Evolutionary conservation across 305 asterid species (phyloP).

Genomic region (Fraxinus latifolia): DNA sequence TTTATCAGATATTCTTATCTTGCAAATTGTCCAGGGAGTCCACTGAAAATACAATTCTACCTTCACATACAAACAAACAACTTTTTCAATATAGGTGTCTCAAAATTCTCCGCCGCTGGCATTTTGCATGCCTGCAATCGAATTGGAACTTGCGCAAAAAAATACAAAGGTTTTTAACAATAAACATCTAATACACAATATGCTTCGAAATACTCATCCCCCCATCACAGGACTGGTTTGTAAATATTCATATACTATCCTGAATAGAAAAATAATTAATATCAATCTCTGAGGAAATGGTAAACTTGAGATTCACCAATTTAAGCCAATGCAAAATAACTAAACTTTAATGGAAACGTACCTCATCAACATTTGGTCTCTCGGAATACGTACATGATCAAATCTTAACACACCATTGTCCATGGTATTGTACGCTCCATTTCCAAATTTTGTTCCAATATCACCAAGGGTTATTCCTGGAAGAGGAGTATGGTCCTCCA

Average conservation of each 20-base stretch:
- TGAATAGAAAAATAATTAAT: background rate
- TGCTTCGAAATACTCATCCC: background rate
- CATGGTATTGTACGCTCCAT: constrained; percentile 95
- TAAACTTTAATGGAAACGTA: constrained; percentile 24
- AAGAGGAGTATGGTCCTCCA: constrained; percentile 89
- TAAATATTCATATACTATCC: background rate
- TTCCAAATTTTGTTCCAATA: constrained; percentile 96
- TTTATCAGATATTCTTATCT: background rate
- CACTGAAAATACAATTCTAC: background rate
- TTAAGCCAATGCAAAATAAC: constrained; percentile 8
- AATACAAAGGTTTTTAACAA: background rate
- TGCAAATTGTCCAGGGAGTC: background rate
- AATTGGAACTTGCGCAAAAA: background rate
- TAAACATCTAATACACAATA: background rate
- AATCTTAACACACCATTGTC: constrained; percentile 93
- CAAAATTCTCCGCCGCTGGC: background rate
- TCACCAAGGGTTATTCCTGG: constrained; percentile 92
- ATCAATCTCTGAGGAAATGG: background rate
- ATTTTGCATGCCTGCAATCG: background rate
- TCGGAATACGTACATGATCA: constrained; percentile 88
- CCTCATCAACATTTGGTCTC: constrained; percentile 98
- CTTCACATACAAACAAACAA: background rate
- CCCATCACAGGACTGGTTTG: background rate
- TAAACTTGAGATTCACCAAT: background rate
- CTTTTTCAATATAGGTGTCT: background rate